A percentile compares a stretch with the other conserved stretches of the same genome.
phyloP scores from a whole-genome alignment of 1,284 basidiomycete genomes.

The Puccinia polysora region DNA sequence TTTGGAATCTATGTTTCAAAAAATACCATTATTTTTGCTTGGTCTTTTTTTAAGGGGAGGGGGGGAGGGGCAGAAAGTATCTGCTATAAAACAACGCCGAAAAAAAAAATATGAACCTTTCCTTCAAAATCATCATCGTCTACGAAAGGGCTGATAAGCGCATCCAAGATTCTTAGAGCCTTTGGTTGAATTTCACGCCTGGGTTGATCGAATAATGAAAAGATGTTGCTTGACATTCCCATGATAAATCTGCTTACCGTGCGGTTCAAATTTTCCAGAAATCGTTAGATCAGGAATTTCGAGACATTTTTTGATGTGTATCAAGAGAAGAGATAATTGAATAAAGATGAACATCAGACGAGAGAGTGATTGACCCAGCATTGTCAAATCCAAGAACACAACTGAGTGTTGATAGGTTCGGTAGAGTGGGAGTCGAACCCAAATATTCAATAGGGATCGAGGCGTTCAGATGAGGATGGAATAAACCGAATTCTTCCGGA shows the following conservation, averaged over 20 bases:
- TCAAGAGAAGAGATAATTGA: neutral
- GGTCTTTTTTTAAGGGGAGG: neutral
- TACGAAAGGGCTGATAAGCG: constrained; percentile 3
- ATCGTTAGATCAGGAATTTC: neutral
- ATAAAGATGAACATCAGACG: neutral
- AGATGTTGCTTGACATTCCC: constrained; percentile 41
- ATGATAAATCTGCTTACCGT: constrained; percentile 22
- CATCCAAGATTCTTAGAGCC: neutral
- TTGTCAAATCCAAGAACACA: constrained; percentile 42
- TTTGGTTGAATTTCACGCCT: constrained; percentile 5
- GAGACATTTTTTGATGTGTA: neutral
- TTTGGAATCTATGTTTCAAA: constrained; percentile 25
- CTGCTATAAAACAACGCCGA: neutral
- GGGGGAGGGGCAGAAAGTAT: neutral
- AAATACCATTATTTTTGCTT: neutral
- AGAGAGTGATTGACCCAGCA: constrained; percentile 21
- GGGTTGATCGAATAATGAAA: constrained; percentile 17
- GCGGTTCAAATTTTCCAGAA: neutral
- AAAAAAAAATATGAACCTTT: constrained; percentile 26
- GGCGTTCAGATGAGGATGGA: constrained; percentile 31
- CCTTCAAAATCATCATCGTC: constrained; percentile 32
- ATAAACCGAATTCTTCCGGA: constrained; percentile 32
- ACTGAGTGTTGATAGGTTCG: neutral
- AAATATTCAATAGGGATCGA: constrained; percentile 39
- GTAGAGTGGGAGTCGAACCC: constrained; percentile 14